A percentile compares a stretch with the other conserved stretches of the same genome.
phyloP scores from a whole-genome alignment of 106 monocot genomes.

The Amphibolis antarctica region DNA sequence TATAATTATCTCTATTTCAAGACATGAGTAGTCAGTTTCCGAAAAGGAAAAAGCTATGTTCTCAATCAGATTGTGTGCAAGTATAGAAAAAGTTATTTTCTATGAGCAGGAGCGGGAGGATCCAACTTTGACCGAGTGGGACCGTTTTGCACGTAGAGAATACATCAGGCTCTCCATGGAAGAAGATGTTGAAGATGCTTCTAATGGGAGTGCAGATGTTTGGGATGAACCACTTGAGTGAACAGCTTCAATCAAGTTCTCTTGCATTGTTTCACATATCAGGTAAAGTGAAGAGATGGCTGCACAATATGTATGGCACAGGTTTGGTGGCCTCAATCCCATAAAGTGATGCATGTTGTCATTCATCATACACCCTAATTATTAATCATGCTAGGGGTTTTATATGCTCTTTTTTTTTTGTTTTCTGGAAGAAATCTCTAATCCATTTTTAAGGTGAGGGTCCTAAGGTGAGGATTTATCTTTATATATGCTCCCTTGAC shows the following conservation, averaged over 20 bases:
- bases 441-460: too few relatives aligned
- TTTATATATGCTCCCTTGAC: too few relatives aligned
- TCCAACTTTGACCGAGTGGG: conserved; percentile 94
- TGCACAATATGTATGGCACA: background rate
- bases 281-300: background rate
- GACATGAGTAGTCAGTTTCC: background rate
- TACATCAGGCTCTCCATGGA: conserved; percentile 95
- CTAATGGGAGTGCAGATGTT: conserved; percentile 88
- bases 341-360: too few relatives aligned
- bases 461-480: too few relatives aligned
- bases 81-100: too few relatives aligned
- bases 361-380: too few relatives aligned
- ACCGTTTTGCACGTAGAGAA: conserved; percentile 88
- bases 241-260: background rate
- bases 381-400: too few relatives aligned
- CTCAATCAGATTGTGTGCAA: too few relatives aligned
- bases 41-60: background rate
- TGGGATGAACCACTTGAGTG: conserved; percentile 90
- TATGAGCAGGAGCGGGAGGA: conserved; percentile 75
- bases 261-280: background rate
- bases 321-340: too few relatives aligned
- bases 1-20: background rate
- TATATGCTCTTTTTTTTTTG: too few relatives aligned
- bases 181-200: conserved; percentile 99
- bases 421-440: too few relatives aligned